Percentiles rank a stretch among this genome's conserved stretches.
These are phyloP conservation scores for Orbilia blumenaviensis DNA, from an alignment of 2,329 filamentous ascomycete genomes.

Conservation along the genomic window DNA sequence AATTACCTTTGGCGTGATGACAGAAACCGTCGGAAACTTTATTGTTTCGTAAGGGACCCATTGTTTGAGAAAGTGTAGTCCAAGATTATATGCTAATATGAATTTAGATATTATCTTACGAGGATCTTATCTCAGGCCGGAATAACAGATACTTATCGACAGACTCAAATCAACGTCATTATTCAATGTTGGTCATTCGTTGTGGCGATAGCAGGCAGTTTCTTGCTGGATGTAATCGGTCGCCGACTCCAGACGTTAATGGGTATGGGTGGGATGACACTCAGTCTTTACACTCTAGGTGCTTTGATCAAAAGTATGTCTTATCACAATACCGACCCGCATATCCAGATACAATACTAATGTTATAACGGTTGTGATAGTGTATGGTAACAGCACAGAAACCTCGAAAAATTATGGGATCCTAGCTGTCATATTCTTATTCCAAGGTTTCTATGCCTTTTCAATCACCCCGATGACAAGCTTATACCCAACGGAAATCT, in stretches of 20 bases:
- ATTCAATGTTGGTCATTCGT: constrained; percentile 61
- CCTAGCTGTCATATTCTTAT: constrained; percentile 60
- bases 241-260: constrained; percentile 59
- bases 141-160: constrained; percentile 58
- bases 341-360: too few species aligned
- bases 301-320: constrained; percentile 57
- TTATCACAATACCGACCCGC: too few species aligned
- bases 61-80: background rate
- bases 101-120: constrained; percentile 57
- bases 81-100: background rate
- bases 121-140: constrained; percentile 59
- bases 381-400: constrained; percentile 61
- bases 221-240: constrained; percentile 60
- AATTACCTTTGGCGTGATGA: constrained; percentile 55
- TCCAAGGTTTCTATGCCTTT: constrained; percentile 60
- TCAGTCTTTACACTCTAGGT: constrained; percentile 56
- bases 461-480: constrained; percentile 60
- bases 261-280: constrained; percentile 56
- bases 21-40: constrained; percentile 59
- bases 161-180: constrained; percentile 59
- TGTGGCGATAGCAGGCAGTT: constrained; percentile 60
- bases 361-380: too few species aligned
- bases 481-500: constrained; percentile 60
- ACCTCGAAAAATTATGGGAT: constrained; percentile 62
- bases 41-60: constrained; percentile 58